Base-by-base conservation (phyloP, 257 asterid species). In the Salvia hispanica region DNA sequence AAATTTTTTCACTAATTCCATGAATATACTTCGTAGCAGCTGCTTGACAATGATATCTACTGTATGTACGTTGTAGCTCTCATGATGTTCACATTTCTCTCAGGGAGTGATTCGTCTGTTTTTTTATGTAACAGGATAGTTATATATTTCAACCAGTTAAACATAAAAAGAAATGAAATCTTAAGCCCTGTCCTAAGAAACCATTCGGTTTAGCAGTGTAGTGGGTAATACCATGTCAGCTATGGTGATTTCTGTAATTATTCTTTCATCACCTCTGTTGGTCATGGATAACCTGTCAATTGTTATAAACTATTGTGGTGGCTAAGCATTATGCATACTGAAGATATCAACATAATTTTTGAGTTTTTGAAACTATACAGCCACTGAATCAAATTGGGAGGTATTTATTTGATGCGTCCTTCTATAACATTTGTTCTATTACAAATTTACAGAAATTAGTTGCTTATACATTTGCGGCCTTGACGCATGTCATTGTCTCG, bases 21-120 rank as follows among this genome's bases (percentile, higher is more conserved):
- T 68, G 46, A 45, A 36, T 47, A 40, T 51, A 45, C 66, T 18
- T 74, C 52, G 14, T 51, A 43, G 28, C 70, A 51, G 52, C 71
- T 71, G 62, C 42, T 58, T 70, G 61, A 57, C 50, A 33, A 59
- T 18, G 10, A 7, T 70, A 25, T 70, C 25, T 21, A 58, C 62
- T 58, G 54, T 47, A 42, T 33, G 31, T 45, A 36, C 31, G 7
- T 40, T 21, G 11, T 25, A 16, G 31, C 31, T 75, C 59, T 31
- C 44, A 28, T 60, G 33, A 13, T 53, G n/a, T 43, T 52, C 21
- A 18, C 53, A 25, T 25, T 25, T 25, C 43, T 11, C 15, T 14
- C 37, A 7, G 31, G 33, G 42, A 11, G 71, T 43, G 50, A 53
- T 57, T 39, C 3, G 2, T 64, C 34, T 43, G 45, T 7, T n/a